These are phyloP conservation scores for Pythium phragmiticola DNA, from an alignment of 352 stramenopile species.

Conservation along the genomic window DNA sequence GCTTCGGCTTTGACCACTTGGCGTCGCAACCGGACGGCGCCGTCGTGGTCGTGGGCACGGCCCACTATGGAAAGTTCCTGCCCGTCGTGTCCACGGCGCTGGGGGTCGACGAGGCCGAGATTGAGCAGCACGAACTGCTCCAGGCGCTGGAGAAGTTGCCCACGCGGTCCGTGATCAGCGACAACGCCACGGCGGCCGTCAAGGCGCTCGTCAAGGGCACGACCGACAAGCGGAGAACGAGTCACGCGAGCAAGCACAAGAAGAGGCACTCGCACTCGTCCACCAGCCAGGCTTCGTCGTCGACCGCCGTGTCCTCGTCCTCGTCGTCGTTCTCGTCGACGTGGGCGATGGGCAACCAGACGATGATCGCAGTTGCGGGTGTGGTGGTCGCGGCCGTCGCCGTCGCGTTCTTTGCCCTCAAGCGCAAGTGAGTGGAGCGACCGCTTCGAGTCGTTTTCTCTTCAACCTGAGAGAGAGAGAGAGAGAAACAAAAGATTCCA, in stretches of 20 bases:
- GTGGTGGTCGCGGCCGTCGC: constrained; percentile 38
- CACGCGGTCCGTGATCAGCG: constrained; percentile 54
- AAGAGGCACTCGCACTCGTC: constrained; percentile 5
- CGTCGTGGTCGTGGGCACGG: constrained; percentile 95
- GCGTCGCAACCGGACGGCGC: constrained; percentile 53
- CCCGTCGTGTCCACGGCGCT: constrained; percentile 91
- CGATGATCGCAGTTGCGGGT: constrained; percentile 24
- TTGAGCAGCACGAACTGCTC: constrained; percentile 75
- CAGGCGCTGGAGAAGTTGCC: constrained; percentile 71
- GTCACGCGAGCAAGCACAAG: constrained; percentile 7
- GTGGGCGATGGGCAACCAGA: constrained; percentile 14
- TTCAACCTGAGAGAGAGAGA: neutral
- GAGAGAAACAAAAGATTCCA: neutral
- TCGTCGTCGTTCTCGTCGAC: neutral
- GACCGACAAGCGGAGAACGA: constrained; percentile 26
- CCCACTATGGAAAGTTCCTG: constrained; percentile 98
- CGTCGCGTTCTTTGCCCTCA: constrained; percentile 39
- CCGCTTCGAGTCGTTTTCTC: neutral
- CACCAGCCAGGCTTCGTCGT: neutral
- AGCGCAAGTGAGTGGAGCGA: constrained; percentile 36
- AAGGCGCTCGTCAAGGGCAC: constrained; percentile 59
- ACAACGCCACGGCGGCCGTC: constrained; percentile 65
- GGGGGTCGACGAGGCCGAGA: constrained; percentile 54
- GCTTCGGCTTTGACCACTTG: constrained; percentile 59
- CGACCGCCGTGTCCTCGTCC: neutral